Evolutionary conservation across 1,284 basidiomycete species (phyloP).

Genomic region (Vanrija pseudolonga): DNA sequence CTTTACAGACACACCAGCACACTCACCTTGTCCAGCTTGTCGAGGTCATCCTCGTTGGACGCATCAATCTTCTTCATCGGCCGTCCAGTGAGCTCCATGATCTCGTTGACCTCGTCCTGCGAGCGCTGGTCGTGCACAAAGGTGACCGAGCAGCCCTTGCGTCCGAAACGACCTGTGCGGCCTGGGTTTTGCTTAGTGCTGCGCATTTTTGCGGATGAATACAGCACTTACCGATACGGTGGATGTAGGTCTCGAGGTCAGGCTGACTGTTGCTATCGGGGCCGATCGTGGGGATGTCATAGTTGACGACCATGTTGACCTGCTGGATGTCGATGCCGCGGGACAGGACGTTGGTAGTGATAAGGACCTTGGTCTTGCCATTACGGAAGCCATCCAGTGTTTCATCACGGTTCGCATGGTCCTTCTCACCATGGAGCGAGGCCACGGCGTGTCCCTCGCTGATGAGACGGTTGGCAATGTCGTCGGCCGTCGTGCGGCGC

Average conservation of each 20-base stretch:
- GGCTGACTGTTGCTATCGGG: conserved; percentile 53
- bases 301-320: conserved; percentile 99
- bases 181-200: conserved; percentile 53
- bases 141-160: conserved; percentile 93
- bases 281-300: conserved; percentile 83
- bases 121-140: conserved; percentile 86
- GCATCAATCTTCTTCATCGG: conserved; percentile 43
- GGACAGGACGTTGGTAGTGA: conserved; percentile 98
- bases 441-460: conserved; percentile 94
- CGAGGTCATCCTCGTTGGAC: conserved; percentile 31
- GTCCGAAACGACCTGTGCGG: conserved; percentile 90
- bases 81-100: conserved; percentile 70
- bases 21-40: conserved; percentile 39
- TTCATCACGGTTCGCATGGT: conserved; percentile 78
- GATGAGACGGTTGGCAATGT: conserved; percentile 85
- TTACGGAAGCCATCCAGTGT: conserved; percentile 95
- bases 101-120: conserved; percentile 77
- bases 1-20: not conserved
- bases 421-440: conserved; percentile 91
- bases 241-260: conserved; percentile 96
- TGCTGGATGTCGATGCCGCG: conserved; percentile 98
- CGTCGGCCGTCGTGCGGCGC: conserved; percentile 71
- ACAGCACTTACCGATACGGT: conserved; percentile 79
- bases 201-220: not conserved
- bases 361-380: conserved; percentile 93